These are phyloP conservation scores for Aspergillus spinulosporus DNA, from an alignment of 2,329 filamentous ascomycete species.

Conservation along the genomic window DNA sequence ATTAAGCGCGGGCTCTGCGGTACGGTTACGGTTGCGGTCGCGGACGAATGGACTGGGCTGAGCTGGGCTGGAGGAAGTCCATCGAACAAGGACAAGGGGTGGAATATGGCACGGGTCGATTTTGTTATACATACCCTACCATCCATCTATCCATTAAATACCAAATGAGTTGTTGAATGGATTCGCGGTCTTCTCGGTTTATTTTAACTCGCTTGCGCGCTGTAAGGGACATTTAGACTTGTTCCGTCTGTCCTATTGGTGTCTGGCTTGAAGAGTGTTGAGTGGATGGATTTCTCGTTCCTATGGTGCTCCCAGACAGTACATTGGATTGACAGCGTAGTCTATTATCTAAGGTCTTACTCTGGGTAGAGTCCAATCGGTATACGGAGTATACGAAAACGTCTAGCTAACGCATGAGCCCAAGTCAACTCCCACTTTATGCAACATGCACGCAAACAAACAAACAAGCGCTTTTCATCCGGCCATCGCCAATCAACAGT, in stretches of 20 bases:
- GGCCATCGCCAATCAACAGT: neutral
- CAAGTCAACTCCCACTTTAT: neutral
- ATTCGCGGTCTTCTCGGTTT: neutral
- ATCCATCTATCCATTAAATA: conserved; percentile 8
- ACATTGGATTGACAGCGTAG: neutral
- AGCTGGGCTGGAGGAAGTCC: neutral
- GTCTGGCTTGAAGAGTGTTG: neutral
- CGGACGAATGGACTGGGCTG: conserved; percentile 1
- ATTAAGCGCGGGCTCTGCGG: conserved; percentile 4
- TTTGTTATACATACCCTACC: conserved; percentile 11
- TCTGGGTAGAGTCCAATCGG: neutral
- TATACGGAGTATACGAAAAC: neutral
- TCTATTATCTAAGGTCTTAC: neutral
- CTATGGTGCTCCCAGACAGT: neutral
- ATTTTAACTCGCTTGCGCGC: neutral
- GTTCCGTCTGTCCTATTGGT: neutral
- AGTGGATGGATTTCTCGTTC: neutral
- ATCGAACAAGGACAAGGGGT: conserved; percentile 23
- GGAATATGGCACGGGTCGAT: conserved; percentile 2
- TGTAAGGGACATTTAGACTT: neutral
- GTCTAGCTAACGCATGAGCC: neutral
- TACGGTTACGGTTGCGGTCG: neutral
- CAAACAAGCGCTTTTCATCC: conserved; percentile 1
- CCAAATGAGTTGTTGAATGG: conserved; percentile 6
- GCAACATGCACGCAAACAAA: neutral